These are phyloP conservation scores for Fusarium sp. DNA, from an alignment of 2,329 filamentous ascomycete species.

Conservation along the genomic window DNA sequence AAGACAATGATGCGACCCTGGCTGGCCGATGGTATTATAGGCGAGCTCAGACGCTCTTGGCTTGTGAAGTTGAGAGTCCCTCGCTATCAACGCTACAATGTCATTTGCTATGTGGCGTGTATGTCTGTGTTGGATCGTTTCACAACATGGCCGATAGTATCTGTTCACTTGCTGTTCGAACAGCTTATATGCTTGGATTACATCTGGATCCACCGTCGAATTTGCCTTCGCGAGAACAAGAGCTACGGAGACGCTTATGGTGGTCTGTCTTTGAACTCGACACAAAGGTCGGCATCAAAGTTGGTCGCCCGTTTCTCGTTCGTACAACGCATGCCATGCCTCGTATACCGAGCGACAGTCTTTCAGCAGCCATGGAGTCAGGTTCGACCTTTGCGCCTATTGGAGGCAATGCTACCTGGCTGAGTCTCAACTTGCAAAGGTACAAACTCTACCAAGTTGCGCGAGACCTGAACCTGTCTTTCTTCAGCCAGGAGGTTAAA, in stretches of 20 bases:
- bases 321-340: conserved; percentile 4
- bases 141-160: conserved; percentile 22
- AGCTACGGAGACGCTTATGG: conserved; percentile 5
- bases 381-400: conserved; percentile 17
- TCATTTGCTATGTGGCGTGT: neutral
- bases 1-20: conserved; percentile 13
- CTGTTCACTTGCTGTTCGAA: conserved; percentile 7
- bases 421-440: conserved; percentile 9
- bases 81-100: conserved; percentile 17
- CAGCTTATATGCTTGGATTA: conserved; percentile 17
- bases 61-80: conserved; percentile 12
- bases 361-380: conserved; percentile 12
- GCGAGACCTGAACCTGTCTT: neutral
- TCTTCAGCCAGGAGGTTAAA: neutral
- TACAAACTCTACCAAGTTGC: neutral
- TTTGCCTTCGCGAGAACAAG: neutral
- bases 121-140: conserved; percentile 8
- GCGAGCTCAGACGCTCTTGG: conserved; percentile 11
- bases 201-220: neutral
- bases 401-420: conserved; percentile 3
- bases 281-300: conserved; percentile 9
- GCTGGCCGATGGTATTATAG: conserved; percentile 23
- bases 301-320: conserved; percentile 12
- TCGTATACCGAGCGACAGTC: neutral
- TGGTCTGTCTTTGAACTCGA: conserved; percentile 22